Percentiles rank a stretch among this genome's conserved stretches.
phyloP scores from a whole-genome alignment of 1,139 yeast species.

The Candida tetrigidarum region DNA sequence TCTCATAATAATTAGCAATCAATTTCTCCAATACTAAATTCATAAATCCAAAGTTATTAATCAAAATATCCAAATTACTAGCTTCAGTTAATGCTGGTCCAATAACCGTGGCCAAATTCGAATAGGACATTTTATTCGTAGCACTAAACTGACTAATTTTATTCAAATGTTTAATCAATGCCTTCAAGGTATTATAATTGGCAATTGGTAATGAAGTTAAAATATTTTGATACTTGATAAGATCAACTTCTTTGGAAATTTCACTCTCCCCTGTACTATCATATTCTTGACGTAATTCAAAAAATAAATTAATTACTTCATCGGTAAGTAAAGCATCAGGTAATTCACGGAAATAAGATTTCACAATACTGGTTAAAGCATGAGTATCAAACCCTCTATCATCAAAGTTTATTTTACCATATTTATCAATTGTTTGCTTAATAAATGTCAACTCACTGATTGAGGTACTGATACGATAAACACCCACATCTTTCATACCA shows the following conservation, averaged over 20 bases:
- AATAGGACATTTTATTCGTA: conserved; percentile 77
- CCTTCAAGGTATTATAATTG: conserved; percentile 69
- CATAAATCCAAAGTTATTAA: conserved; percentile 58
- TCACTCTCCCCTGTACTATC: conserved; percentile 25
- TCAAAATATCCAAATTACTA: conserved; percentile 52
- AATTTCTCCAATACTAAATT: conserved; percentile 56
- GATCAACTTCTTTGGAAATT: conserved; percentile 18
- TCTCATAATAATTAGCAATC: conserved; percentile 42
- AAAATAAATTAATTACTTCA: conserved; percentile 51
- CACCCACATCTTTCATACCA: conserved; percentile 89
- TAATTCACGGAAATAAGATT: conserved; percentile 81
- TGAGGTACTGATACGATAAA: conserved; percentile 92
- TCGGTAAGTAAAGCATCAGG: conserved; percentile 85
- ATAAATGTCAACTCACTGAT: conserved; percentile 74
- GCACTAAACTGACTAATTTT: conserved; percentile 61
- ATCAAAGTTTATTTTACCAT: conserved; percentile 60
- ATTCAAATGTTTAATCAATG: conserved; percentile 71
- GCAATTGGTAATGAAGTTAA: conserved; percentile 59
- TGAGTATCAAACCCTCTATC: conserved; percentile 82
- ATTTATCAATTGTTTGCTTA: conserved; percentile 73
- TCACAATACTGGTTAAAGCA: conserved; percentile 88
- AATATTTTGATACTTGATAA: conserved; percentile 45
- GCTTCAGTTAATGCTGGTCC: conserved; percentile 67
- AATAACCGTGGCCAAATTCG: conserved; percentile 78
- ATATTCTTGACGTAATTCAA: conserved; percentile 42